These are phyloP conservation scores for Furculomyces boomerangus DNA, from an alignment of 371 early-diverging fungal genomes.

Conservation along the genomic window DNA sequence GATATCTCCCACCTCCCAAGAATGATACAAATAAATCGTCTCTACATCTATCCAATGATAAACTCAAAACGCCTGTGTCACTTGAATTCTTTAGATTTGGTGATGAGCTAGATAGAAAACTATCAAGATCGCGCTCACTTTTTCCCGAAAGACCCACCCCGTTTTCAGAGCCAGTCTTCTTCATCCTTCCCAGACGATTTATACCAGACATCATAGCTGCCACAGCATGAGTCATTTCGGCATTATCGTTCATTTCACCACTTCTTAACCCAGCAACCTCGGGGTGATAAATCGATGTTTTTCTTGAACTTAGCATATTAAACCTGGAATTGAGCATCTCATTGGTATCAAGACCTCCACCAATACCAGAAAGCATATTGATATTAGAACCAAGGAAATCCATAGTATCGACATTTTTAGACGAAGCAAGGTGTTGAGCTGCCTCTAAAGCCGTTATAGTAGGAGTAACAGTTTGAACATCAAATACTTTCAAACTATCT, in stretches of 20 bases:
- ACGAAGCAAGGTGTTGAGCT: slow-evolving; percentile 6
- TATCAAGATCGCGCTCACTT: neutral
- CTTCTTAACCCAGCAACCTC: neutral
- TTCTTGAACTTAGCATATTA: neutral
- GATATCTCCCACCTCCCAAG: slow-evolving; percentile 71
- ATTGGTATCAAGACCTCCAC: neutral
- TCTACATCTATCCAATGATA: slow-evolving; percentile 59
- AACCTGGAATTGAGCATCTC: neutral
- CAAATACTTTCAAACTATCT: slow-evolving; percentile 35
- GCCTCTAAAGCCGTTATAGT: slow-evolving; percentile 18
- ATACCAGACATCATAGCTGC: slow-evolving; percentile 2
- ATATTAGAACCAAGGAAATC: neutral
- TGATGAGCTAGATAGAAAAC: neutral
- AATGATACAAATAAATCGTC: slow-evolving; percentile 90
- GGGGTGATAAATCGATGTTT: neutral
- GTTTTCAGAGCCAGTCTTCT: neutral
- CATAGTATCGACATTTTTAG: neutral
- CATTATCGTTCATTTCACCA: neutral
- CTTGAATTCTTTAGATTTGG: neutral
- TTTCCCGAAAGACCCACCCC: neutral
- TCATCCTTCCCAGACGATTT: neutral
- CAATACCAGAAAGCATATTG: neutral
- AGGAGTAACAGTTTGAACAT: slow-evolving; percentile 21
- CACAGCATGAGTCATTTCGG: slow-evolving; percentile 1
- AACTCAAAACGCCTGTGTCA: slow-evolving; percentile 13